phyloP scores from a whole-genome alignment of 805 yeast species.

The Suhomyces tanzawaensis region DNA sequence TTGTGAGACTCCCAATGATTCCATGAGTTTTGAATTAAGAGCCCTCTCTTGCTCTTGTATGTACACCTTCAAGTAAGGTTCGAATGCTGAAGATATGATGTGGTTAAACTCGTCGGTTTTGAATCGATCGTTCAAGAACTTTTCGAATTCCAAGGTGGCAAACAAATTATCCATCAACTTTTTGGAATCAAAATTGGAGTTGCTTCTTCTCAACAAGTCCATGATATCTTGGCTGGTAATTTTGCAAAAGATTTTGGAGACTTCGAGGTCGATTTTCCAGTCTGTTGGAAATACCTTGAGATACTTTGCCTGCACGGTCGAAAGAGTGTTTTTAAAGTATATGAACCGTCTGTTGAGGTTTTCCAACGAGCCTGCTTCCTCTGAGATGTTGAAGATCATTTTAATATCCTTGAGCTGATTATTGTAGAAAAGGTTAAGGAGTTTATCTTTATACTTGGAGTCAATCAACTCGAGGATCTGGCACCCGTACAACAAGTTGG shows the following conservation, averaged over 20 bases:
- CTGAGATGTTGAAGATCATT: slow-evolving; percentile 70
- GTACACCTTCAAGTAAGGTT: slow-evolving; percentile 85
- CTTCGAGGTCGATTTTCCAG: slow-evolving; percentile 68
- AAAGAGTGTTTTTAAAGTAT: slow-evolving; percentile 65
- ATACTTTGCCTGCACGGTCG: slow-evolving; percentile 53
- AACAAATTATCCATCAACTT: slow-evolving; percentile 66
- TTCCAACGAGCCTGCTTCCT: slow-evolving; percentile 94
- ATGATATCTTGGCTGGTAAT: slow-evolving; percentile 67
- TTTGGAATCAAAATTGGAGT: slow-evolving; percentile 51
- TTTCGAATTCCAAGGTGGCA: slow-evolving; percentile 82
- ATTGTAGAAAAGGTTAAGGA: slow-evolving; percentile 71
- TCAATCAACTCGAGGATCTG: slow-evolving; percentile 67
- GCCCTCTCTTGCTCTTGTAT: slow-evolving; percentile 74
- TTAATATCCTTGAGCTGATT: slow-evolving; percentile 70
- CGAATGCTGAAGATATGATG: slow-evolving; percentile 65
- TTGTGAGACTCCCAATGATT: slow-evolving; percentile 58
- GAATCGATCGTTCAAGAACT: slow-evolving; percentile 62
- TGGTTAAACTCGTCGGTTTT: slow-evolving; percentile 42
- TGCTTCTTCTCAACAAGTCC: slow-evolving; percentile 46
- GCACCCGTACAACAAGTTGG: slow-evolving; percentile 61
- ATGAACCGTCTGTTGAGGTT: slow-evolving; percentile 79
- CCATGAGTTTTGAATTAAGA: slow-evolving; percentile 59
- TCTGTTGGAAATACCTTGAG: slow-evolving; percentile 57
- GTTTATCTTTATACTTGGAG: slow-evolving; percentile 50
- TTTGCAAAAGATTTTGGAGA: slow-evolving; percentile 63